Evolutionary conservation across 2,329 filamentous ascomycete species (phyloP), one percentile per base, ranked within the genome.

Genomic region (Microdochium trichocladiopsis): DNA sequence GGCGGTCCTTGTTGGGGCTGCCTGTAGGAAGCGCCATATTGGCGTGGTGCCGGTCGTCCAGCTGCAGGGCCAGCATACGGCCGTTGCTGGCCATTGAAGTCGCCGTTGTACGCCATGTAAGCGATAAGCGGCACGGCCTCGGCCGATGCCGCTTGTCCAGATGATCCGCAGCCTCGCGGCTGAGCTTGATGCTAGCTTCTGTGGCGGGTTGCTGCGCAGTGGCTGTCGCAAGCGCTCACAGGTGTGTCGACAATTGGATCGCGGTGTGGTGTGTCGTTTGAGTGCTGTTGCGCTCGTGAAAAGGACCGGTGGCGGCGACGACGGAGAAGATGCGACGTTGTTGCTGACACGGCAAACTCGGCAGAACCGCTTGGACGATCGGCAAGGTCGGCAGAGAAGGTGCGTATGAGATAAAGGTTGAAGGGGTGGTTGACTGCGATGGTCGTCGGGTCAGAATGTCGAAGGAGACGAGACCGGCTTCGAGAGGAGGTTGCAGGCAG

Each of bases 101-200:
- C 72, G 55, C 69, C 72, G 56, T 78, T 73, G 61, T 79, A 80
- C 47, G 77, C 74, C 78, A 82, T 82, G 16, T 56, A 57, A 49
- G 37, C 25, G 48, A 23, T 48, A 25, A 51, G 23, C 47, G 6
- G 23, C 47, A 23, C 41, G 18, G 41, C 41, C 18, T 10, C 18
- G 21, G 41, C 41, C 16, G 16, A 45, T 14, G 41, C 41, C 12
- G 41, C 14, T 22, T 3, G 16, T 45, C 5, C 3, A 21, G 18
- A 22, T 21, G 22, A 18, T 18, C 41, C 22, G 18, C 18, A 6
- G 9, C 18, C 18, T 45, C 41, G 41, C 16, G 41, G 21, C 41
- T 22, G 6, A 18, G 18, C 14, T 8, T 18, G n/a, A 22, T 45
- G 10, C 6, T 18, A 22, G 18, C 14, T 45, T 18, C 6, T 45